Percentiles rank a stretch among this genome's conserved stretches.
Conservation (phyloP, 306 rosid genomes). For the Prunus dulcis region DNA sequence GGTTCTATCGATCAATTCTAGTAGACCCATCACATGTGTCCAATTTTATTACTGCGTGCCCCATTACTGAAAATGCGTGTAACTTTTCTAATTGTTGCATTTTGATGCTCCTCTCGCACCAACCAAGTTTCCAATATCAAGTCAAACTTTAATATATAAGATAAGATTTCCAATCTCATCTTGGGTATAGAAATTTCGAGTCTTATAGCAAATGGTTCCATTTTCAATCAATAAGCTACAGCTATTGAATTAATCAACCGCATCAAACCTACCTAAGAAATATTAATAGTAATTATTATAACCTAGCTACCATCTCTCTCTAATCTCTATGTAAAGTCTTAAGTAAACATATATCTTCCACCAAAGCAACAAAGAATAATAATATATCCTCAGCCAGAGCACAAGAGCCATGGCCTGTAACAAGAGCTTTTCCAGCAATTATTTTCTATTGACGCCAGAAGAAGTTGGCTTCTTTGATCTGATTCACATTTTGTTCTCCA, state of each 20-base stretch:
- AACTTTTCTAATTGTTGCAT: no score
- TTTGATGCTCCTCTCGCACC: no score
- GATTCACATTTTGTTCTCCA: conserved; percentile 28
- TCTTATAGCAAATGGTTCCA: background rate
- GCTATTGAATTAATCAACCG: no score
- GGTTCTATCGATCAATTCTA: no score
- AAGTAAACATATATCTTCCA: background rate
- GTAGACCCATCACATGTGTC: no score
- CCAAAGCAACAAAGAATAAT: background rate
- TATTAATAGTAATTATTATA: no score
- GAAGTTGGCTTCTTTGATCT: conserved; percentile 51
- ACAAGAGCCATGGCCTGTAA: conserved; percentile 4
- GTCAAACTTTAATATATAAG: no score
- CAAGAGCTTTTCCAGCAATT: conserved; percentile 27
- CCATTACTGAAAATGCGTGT: no score
- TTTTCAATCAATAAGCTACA: background rate
- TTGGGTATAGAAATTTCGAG: background rate
- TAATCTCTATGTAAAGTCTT: background rate
- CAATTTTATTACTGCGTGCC: no score
- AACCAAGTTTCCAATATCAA: no score
- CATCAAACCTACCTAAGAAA: no score
- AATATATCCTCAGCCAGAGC: background rate
- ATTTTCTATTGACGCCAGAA: conserved; percentile 53
- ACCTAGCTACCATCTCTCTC: background rate
- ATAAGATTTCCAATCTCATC: no score